A percentile compares a stretch with the other conserved stretches of the same genome.
Conservation (phyloP, 371 early-diverging fungal species). For the Rhizopus stolonifer region DNA sequence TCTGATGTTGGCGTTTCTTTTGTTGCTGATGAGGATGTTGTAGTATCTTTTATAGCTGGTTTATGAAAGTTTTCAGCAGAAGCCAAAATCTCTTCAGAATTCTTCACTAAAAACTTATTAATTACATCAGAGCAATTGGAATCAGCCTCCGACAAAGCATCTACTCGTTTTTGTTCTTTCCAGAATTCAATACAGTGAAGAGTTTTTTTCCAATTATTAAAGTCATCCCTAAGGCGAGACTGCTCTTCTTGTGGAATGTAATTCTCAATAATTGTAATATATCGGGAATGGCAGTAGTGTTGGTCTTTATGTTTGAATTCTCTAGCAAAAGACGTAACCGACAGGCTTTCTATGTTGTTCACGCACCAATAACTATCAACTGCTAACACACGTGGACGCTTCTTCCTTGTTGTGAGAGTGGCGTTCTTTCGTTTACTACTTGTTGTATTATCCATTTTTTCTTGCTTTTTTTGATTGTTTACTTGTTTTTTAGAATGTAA, state of each 20-base stretch:
- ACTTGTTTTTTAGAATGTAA: background rate
- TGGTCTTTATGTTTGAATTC: conserved; percentile 3
- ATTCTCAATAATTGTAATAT: background rate
- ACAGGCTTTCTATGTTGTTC: conserved; percentile 5
- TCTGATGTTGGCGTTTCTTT: too few relatives aligned
- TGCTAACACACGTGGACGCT: conserved; percentile 12
- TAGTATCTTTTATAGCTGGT: conserved; percentile 2
- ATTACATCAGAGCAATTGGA: conserved; percentile 8
- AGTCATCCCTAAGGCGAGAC: background rate
- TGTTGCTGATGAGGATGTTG: too few relatives aligned
- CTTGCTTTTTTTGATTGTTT: background rate
- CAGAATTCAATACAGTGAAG: conserved; percentile 8
- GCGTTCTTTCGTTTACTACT: conserved; percentile 8
- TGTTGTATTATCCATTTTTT: conserved; percentile 1
- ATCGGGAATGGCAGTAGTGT: conserved; percentile 1
- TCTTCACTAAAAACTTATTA: conserved; percentile 3
- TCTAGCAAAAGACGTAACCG: conserved; percentile 5
- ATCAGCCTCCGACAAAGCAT: conserved; percentile 10
- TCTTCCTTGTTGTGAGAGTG: conserved; percentile 7
- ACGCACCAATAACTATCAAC: conserved; percentile 11
- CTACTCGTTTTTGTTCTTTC: conserved; percentile 5
- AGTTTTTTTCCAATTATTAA: conserved; percentile 4
- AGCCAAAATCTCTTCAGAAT: conserved; percentile 7
- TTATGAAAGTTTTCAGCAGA: conserved; percentile 1
- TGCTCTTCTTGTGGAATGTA: background rate